Conservation (phyloP, 768 basidiomycete genomes). For the Hortiboletus campestris region DNA sequence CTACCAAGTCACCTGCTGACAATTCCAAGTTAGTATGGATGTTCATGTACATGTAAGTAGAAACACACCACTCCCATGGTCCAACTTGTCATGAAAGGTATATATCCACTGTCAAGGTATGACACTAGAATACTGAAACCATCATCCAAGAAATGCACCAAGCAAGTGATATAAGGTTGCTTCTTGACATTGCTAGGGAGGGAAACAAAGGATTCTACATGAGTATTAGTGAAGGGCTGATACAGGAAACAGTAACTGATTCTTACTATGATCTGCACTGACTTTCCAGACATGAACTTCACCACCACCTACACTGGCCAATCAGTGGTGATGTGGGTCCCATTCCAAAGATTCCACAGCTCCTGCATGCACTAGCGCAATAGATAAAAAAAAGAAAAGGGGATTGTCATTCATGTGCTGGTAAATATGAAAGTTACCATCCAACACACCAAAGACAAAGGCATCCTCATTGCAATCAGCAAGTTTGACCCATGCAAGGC, state of each 20-base stretch:
- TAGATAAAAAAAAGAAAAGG: neutral
- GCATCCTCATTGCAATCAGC: neutral
- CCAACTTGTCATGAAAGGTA: too few species aligned
- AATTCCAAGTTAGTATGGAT: too few species aligned
- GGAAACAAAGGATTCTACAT: neutral
- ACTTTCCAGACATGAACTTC: neutral
- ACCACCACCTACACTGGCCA: neutral
- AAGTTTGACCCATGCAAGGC: neutral
- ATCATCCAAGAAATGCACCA: conserved; percentile 1
- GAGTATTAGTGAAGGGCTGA: too few species aligned
- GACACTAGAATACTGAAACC: neutral
- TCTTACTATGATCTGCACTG: neutral
- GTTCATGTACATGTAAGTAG: too few species aligned
- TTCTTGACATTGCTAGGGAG: neutral
- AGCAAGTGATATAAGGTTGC: neutral
- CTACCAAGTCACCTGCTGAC: too few species aligned
- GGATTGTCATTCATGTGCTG: neutral
- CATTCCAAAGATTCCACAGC: neutral
- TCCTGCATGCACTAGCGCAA: neutral
- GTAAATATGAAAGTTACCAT: conserved; percentile 2
- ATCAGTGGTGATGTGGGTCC: neutral
- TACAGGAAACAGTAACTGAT: too few species aligned
- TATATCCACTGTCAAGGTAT: conserved; percentile 1
- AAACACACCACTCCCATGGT: too few species aligned
- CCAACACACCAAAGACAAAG: neutral